phyloP scores from a whole-genome alignment of 208 protist species.

The Crithidia fasciculata region DNA sequence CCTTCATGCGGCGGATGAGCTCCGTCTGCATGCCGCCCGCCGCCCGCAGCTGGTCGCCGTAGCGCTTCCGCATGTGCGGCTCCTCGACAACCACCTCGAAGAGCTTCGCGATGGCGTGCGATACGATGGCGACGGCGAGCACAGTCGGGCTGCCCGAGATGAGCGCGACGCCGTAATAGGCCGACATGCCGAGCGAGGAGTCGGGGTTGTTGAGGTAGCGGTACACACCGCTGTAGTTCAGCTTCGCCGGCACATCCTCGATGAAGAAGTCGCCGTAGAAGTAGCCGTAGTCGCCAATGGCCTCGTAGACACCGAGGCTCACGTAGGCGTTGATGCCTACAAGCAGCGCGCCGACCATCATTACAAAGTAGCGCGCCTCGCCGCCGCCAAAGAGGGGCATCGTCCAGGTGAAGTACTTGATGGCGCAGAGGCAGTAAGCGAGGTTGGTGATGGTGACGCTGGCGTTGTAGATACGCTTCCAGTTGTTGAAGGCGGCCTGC shows the following conservation, averaged over 20 bases:
- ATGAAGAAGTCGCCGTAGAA: constrained; percentile 95
- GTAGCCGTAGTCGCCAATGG: constrained; percentile 92
- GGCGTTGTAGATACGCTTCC: constrained; percentile 91
- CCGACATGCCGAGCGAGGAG: constrained; percentile 85
- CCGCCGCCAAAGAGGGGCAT: constrained; percentile 43
- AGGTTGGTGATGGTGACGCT: constrained; percentile 72
- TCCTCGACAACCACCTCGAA: constrained; percentile 89
- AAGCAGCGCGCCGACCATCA: constrained; percentile 62
- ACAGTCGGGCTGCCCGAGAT: constrained; percentile 82
- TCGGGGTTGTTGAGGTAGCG: constrained; percentile 96
- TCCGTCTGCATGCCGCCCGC: constrained; percentile 64
- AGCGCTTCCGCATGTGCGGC: constrained; percentile 68
- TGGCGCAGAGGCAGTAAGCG: constrained; percentile 50
- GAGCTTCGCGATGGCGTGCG: constrained; percentile 73
- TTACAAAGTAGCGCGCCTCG: constrained; percentile 49
- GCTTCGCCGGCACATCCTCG: constrained; percentile 59
- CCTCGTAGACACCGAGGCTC: constrained; percentile 79
- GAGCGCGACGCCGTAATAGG: constrained; percentile 89
- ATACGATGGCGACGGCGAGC: constrained; percentile 77
- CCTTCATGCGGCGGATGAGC: constrained; percentile 44
- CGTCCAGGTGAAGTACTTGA: constrained; percentile 54
- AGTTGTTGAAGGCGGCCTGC: constrained; percentile 88
- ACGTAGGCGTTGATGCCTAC: constrained; percentile 89
- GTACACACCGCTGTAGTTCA: constrained; percentile 94
- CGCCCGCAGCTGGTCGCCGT: constrained; percentile 50